Conservation (phyloP, 208 protist species). For the Trypanosoma vivax region DNA sequence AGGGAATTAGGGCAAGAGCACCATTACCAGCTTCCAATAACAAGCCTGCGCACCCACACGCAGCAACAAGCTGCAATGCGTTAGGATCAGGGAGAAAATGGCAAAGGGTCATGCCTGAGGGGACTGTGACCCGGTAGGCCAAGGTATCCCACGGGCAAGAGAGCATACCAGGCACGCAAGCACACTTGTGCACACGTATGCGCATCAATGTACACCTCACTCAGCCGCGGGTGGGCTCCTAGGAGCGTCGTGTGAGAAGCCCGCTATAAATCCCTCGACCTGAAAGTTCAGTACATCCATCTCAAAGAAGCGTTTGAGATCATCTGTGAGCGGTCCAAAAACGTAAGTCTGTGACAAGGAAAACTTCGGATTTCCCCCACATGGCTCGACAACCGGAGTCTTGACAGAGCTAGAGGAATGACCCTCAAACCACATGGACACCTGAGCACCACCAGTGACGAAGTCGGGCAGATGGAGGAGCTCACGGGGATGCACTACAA, state of each 20-base stretch:
- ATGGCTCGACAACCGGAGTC: conserved; percentile 23
- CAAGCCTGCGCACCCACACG: too few relatives aligned
- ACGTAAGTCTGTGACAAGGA: conserved; percentile 40
- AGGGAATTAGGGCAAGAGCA: background rate
- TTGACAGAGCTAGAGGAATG: conserved; percentile 23
- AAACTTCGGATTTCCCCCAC: conserved; percentile 40
- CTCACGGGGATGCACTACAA: conserved; percentile 33
- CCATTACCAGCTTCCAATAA: too few relatives aligned
- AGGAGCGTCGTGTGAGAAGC: background rate
- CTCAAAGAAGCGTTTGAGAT: conserved; percentile 28
- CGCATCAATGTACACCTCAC: too few relatives aligned
- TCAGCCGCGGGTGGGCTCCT: too few relatives aligned
- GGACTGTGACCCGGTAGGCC: too few relatives aligned
- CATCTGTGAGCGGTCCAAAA: conserved; percentile 33
- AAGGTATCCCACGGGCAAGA: too few relatives aligned
- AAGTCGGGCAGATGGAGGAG: conserved; percentile 43
- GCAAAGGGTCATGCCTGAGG: too few relatives aligned
- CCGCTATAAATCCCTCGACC: conserved; percentile 34
- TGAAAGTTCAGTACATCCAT: conserved; percentile 36
- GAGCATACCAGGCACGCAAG: too few relatives aligned
- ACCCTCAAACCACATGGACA: conserved; percentile 51
- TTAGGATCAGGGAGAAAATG: too few relatives aligned
- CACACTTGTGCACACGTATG: too few relatives aligned
- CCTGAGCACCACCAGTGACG: conserved; percentile 29
- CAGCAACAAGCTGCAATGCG: too few relatives aligned